phyloP scores from a whole-genome alignment of 805 yeast genomes.

The Candida silvicultrix region DNA sequence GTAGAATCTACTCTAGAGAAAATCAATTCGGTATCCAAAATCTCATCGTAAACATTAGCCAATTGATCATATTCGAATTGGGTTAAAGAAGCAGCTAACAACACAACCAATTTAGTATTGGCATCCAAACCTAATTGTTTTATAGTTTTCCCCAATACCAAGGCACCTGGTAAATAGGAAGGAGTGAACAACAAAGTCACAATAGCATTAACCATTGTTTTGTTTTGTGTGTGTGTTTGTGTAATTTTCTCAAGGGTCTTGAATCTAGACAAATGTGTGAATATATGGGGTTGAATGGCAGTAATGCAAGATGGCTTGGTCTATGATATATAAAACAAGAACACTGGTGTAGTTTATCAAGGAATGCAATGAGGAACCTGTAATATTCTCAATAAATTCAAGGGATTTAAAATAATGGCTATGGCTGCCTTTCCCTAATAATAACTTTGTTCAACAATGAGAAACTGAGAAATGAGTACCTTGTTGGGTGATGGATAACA shows the following conservation, averaged over 20 bases:
- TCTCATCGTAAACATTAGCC: conserved; percentile 17
- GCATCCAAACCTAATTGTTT: conserved; percentile 13
- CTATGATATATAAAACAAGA: too few relatives aligned
- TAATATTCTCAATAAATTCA: too few relatives aligned
- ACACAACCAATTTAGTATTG: conserved; percentile 14
- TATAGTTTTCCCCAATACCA: conserved; percentile 39
- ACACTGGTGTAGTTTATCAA: too few relatives aligned
- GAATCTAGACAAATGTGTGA: too few relatives aligned
- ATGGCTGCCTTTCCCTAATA: not conserved
- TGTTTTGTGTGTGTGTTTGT: too few relatives aligned
- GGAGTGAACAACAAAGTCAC: conserved; percentile 44
- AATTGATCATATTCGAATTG: conserved; percentile 8
- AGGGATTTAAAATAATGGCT: not conserved
- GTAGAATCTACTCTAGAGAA: conserved; percentile 13
- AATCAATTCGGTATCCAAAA: conserved; percentile 22
- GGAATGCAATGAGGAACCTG: too few relatives aligned
- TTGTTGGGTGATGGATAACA: not conserved
- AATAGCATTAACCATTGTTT: conserved; percentile 26
- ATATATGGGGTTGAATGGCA: too few relatives aligned
- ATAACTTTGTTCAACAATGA: too few relatives aligned
- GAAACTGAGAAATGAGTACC: not conserved
- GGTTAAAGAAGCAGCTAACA: conserved; percentile 16
- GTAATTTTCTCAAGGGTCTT: too few relatives aligned
- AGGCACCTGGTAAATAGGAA: conserved; percentile 51
- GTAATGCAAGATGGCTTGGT: too few relatives aligned